Conservation (phyloP, 345 rosid species). For the Cardamine chenopodiifolia region DNA sequence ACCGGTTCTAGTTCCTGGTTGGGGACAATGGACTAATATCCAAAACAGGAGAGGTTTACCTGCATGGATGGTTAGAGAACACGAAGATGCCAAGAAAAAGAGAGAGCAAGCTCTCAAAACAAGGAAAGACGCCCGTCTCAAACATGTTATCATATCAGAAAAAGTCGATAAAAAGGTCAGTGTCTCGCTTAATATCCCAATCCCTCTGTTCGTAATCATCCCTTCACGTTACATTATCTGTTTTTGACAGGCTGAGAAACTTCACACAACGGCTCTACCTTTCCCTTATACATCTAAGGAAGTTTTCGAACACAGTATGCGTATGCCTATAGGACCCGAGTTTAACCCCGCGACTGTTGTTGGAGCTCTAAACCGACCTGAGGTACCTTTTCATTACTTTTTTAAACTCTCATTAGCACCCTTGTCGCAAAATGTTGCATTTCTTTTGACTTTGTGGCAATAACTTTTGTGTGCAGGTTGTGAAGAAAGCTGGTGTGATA, state of each 20-base stretch:
- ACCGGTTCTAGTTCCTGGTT: conserved; percentile 77
- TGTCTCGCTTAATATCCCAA: not conserved
- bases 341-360: conserved; percentile 73
- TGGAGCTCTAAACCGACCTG: conserved; percentile 77
- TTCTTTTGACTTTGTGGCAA: not conserved
- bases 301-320: conserved; percentile 76
- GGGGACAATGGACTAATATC: conserved; percentile 89
- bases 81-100: conserved; percentile 67
- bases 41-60: conserved; percentile 83
- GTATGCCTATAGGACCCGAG: conserved; percentile 95
- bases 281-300: conserved; percentile 83
- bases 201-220: not conserved
- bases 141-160: conserved; percentile 81
- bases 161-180: conserved; percentile 83
- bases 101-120: conserved; percentile 72
- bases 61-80: conserved; percentile 76
- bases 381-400: conserved; percentile 45
- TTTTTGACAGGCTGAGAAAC: conserved; percentile 69
- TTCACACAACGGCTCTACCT: conserved; percentile 71
- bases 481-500: conserved; percentile 72
- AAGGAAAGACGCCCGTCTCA: conserved; percentile 82
- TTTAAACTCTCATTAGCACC: not conserved
- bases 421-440: not conserved
- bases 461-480: conserved; percentile 55
- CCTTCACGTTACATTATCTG: conserved; percentile 18